Base-by-base conservation (phyloP, 306 rosid species). In the Vachellia collinsii region DNA sequence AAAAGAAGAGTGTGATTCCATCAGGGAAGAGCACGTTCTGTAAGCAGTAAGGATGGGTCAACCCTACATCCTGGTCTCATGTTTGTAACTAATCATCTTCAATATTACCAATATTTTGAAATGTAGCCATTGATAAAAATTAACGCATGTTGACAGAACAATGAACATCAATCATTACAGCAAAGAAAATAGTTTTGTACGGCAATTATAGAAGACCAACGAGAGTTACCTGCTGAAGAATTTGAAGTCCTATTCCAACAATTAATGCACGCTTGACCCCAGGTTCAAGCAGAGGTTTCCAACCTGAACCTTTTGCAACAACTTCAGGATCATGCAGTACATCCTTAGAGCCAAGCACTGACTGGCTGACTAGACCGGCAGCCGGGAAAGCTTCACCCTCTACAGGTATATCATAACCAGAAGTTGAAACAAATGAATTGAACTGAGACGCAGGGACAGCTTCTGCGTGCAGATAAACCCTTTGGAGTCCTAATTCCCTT, bases 201-300 rank as follows among this genome's bases (percentile, higher is more conserved):
- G 10, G 51, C 20, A 34, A 67, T 59, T 69, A 46, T 19, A 43
- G 11, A 44, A 70, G 19, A 44, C 51, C 13, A 14, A 66, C 53
- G 46, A 67, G 76, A 16, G 74, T 64, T 75, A 95, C 98, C 99
- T 93, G 99, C 84, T 95, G 99, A 82, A 95, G 99, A 86, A 92
- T 42, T 86, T 95, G 99, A 74, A 95, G 67, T 80, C 96, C 98
- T 38, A 93, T 75, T 20, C 99, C 99, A 83, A 95, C 97, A 75
- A 83, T 20, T 79, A 95, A 78, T 19, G 99, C 99, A 63, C 92
- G 97, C 80, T 83, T 90, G 47, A 95, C 99, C 42, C 99, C 99
- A 0, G 94, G 93, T 72, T 95, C 99, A 2, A 91, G 82, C 86
- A 95, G 91, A 76, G 74, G 90, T 11, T 81, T 76, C 92, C 89